Evolutionary conservation across 1,139 yeast species (phyloP).

Genomic region (Pichia sp.): DNA sequence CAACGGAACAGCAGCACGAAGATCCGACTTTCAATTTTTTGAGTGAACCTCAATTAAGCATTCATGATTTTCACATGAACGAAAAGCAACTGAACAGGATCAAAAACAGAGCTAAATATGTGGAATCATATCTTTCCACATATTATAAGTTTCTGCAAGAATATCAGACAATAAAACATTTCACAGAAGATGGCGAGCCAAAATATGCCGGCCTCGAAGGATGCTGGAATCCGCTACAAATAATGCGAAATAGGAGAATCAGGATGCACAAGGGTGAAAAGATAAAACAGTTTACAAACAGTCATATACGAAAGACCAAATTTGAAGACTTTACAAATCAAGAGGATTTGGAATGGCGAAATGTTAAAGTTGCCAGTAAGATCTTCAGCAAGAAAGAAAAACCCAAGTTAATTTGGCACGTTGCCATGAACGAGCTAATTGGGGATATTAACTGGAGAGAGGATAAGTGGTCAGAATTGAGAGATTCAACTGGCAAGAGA

Average conservation of each 20-base stretch:
- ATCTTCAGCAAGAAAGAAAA: conserved; percentile 39
- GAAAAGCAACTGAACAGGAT: neutral
- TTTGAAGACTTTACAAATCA: conserved; percentile 8
- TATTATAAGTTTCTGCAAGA: conserved; percentile 40
- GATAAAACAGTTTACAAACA: conserved; percentile 7
- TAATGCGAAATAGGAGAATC: conserved; percentile 60
- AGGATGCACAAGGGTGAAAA: conserved; percentile 37
- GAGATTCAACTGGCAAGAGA: conserved; percentile 42
- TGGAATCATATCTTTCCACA: conserved; percentile 40
- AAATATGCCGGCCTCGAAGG: conserved; percentile 49
- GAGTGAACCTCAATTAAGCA: no score
- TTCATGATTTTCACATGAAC: no score
- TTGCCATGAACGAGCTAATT: conserved; percentile 54
- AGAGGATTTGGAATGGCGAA: conserved; percentile 14
- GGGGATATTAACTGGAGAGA: conserved; percentile 62
- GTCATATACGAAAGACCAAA: conserved; percentile 26
- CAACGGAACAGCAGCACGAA: no score
- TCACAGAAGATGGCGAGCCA: conserved; percentile 15
- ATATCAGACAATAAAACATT: conserved; percentile 16
- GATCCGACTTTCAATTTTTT: no score
- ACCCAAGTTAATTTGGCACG: conserved; percentile 46
- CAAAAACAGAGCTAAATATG: conserved; percentile 39
- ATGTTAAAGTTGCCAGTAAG: conserved; percentile 43
- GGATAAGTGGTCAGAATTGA: conserved; percentile 55
- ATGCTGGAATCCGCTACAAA: conserved; percentile 73